Evolutionary conservation across 306 rosid species (phyloP).

Genomic region (Datisca glomerata): DNA sequence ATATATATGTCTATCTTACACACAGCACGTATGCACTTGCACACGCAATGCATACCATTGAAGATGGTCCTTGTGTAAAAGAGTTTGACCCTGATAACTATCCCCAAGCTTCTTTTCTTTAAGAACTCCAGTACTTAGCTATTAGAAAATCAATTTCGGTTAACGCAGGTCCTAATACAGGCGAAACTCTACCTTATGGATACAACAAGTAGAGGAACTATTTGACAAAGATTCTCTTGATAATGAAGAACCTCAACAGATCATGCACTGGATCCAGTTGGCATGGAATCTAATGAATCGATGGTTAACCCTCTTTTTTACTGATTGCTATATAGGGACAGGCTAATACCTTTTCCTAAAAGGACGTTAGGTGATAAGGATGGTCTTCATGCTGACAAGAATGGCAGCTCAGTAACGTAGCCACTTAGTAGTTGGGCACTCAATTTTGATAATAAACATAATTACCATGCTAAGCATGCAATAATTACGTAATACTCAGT

Average conservation of each 20-base stretch:
- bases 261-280: background rate
- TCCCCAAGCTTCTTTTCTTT: background rate
- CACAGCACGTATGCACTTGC: too few species aligned
- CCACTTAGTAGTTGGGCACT: too few species aligned
- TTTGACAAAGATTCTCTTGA: background rate
- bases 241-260: background rate
- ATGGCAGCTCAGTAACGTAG: too few species aligned
- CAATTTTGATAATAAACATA: too few species aligned
- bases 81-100: background rate
- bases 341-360: too few species aligned
- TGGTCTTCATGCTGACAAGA: too few species aligned
- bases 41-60: background rate
- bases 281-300: too few species aligned
- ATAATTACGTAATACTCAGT: too few species aligned
- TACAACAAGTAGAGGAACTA: background rate
- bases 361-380: too few species aligned
- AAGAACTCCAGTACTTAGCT: background rate
- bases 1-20: too few species aligned
- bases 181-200: background rate
- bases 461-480: too few species aligned
- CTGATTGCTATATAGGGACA: background rate
- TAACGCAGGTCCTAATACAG: background rate
- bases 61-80: background rate
- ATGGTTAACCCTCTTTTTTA: constrained; percentile 1
- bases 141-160: background rate